phyloP scores from a whole-genome alignment of 345 rosid species.

The Hibiscus mutabilis region DNA sequence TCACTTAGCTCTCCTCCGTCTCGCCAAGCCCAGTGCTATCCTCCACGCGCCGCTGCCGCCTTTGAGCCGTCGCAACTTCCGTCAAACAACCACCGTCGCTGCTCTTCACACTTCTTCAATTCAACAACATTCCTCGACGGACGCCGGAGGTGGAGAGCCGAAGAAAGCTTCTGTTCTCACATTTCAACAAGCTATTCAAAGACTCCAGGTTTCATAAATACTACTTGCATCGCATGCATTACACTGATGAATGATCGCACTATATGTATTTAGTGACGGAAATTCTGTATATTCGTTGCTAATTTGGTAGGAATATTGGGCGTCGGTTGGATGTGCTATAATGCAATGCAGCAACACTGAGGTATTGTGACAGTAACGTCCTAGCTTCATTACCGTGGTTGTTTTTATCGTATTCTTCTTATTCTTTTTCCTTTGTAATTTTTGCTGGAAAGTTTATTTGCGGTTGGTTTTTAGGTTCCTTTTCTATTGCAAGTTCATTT shows the following conservation, averaged over 20 bases:
- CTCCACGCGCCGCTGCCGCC: slow-evolving; percentile 13
- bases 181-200: slow-evolving; percentile 90
- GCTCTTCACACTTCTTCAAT: slow-evolving; percentile 34
- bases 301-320: slow-evolving; percentile 77
- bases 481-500: slow-evolving; percentile 1
- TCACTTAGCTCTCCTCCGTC: slow-evolving; percentile 29
- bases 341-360: slow-evolving; percentile 99
- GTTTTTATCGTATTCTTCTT: not conserved
- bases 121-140: slow-evolving; percentile 34
- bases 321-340: slow-evolving; percentile 90
- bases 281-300: not conserved
- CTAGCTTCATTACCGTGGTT: not conserved
- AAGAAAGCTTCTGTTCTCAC: slow-evolving; percentile 43
- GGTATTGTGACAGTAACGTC: slow-evolving; percentile 25
- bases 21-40: slow-evolving; percentile 20
- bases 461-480: not conserved
- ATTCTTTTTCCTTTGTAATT: not conserved
- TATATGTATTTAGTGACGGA: not conserved
- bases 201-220: slow-evolving; percentile 52
- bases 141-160: slow-evolving; percentile 8
- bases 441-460: not conserved
- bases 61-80: slow-evolving; percentile 24
- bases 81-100: slow-evolving; percentile 23
- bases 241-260: not conserved
- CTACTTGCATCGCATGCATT: not conserved